These are phyloP conservation scores for Auricularia sp. DNA, from an alignment of 768 basidiomycete genomes.

Conservation along the genomic window DNA sequence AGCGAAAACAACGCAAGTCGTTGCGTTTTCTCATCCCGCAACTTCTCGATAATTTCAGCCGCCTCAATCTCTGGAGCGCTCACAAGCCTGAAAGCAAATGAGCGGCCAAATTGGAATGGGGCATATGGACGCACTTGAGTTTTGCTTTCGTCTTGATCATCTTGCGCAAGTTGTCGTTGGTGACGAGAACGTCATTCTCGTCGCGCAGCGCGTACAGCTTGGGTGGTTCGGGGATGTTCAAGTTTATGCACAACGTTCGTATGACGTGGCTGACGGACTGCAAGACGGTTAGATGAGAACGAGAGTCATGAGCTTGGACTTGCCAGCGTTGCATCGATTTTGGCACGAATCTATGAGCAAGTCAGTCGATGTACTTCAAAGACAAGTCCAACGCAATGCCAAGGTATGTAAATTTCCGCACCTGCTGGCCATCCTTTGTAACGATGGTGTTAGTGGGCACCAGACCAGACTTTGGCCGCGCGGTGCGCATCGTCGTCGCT, in stretches of 20 bases:
- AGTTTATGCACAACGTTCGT: constrained; percentile 68
- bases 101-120: not conserved
- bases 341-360: constrained; percentile 49
- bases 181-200: constrained; percentile 74
- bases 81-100: constrained; percentile 47
- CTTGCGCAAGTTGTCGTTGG: constrained; percentile 75
- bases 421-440: constrained; percentile 48
- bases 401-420: not conserved
- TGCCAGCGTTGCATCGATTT: constrained; percentile 72
- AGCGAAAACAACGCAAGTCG: constrained; percentile 66
- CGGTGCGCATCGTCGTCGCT: constrained; percentile 3
- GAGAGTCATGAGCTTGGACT: not conserved
- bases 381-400: too few relatives aligned
- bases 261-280: constrained; percentile 73
- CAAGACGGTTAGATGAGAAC: not conserved
- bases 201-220: constrained; percentile 71
- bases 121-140: constrained; percentile 49
- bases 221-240: constrained; percentile 68
- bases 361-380: too few relatives aligned
- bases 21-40: constrained; percentile 53
- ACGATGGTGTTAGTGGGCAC: constrained; percentile 81
- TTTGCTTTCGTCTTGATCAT: constrained; percentile 72
- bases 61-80: constrained; percentile 75
- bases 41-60: constrained; percentile 61
- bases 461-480: constrained; percentile 26